phyloP scores from a whole-genome alignment of 164 flowering plant species.

The Akebia trifoliata region DNA sequence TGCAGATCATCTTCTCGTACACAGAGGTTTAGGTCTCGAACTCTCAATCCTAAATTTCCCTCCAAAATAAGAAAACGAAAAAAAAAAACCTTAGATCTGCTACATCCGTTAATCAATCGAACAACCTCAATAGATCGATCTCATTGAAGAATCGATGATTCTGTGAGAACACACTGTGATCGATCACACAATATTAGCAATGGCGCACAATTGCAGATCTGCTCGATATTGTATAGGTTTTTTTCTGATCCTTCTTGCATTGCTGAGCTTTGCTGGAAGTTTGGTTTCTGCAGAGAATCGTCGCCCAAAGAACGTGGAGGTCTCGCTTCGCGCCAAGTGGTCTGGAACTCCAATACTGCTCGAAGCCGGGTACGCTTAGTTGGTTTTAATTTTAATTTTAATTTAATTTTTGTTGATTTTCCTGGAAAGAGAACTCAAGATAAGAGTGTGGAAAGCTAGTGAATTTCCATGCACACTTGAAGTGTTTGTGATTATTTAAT shows the following conservation, averaged over 20 bases:
- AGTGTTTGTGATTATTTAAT: too few relatives aligned
- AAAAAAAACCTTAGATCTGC: too few relatives aligned
- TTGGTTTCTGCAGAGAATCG: slow-evolving; percentile 40
- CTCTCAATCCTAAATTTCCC: too few relatives aligned
- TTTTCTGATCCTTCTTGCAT: slow-evolving; percentile 17
- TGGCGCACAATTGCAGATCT: slow-evolving; percentile 41
- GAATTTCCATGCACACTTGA: too few relatives aligned
- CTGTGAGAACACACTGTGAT: too few relatives aligned
- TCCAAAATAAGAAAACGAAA: too few relatives aligned
- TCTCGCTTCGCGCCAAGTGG: slow-evolving; percentile 94
- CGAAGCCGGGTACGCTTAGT: slow-evolving; percentile 80
- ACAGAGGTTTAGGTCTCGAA: too few relatives aligned
- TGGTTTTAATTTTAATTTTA: neutral
- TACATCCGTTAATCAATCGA: too few relatives aligned
- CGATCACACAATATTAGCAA: too few relatives aligned
- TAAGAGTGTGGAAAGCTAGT: neutral
- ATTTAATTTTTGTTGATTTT: neutral
- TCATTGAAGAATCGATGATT: too few relatives aligned
- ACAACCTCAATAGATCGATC: too few relatives aligned
- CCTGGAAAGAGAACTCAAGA: neutral
- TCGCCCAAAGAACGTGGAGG: slow-evolving; percentile 89
- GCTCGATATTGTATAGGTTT: slow-evolving; percentile 23
- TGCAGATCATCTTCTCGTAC: too few relatives aligned
- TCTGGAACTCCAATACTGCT: slow-evolving; percentile 82
- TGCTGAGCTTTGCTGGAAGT: slow-evolving; percentile 19